phyloP scores from a whole-genome alignment of 805 yeast genomes.

The Ogataea ramenticola region DNA sequence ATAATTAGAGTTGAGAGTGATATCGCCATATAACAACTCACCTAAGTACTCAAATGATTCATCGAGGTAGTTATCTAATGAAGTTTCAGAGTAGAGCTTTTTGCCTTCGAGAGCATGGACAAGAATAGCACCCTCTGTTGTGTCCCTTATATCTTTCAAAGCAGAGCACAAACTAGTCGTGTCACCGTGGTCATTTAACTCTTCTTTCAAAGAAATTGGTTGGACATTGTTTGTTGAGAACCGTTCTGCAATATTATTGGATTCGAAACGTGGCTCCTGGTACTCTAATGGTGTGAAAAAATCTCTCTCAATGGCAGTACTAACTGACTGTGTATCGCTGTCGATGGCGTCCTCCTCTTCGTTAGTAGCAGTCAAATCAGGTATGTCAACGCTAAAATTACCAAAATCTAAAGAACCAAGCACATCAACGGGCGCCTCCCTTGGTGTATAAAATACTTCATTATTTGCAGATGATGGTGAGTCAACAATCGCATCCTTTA shows the following conservation, averaged over 20 bases:
- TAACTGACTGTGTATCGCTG: neutral
- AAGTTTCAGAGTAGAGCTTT: slow-evolving; percentile 8
- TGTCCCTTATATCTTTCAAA: slow-evolving; percentile 12
- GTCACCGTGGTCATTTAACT: slow-evolving; percentile 4
- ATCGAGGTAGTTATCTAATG: slow-evolving; percentile 6
- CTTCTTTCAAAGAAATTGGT: too few relatives aligned
- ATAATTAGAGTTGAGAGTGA: neutral
- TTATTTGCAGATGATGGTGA: neutral
- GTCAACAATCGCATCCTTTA: neutral
- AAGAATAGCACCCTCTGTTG: slow-evolving; percentile 14
- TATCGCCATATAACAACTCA: slow-evolving; percentile 23
- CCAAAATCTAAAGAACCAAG: slow-evolving; percentile 10
- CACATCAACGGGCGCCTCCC: slow-evolving; percentile 7
- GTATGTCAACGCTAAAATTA: slow-evolving; percentile 9
- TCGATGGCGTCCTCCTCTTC: slow-evolving; percentile 6
- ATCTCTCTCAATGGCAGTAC: neutral
- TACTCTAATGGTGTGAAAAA: slow-evolving; percentile 14
- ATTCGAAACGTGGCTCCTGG: slow-evolving; percentile 5
- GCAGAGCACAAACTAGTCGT: slow-evolving; percentile 22
- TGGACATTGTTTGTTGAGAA: neutral
- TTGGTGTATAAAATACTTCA: slow-evolving; percentile 7
- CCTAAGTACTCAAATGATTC: slow-evolving; percentile 38
- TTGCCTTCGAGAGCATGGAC: slow-evolving; percentile 9
- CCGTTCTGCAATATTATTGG: neutral
- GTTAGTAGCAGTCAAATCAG: slow-evolving; percentile 8